Conservation (phyloP, 2,329 filamentous ascomycete species). For the Xylariaceae sp. region DNA sequence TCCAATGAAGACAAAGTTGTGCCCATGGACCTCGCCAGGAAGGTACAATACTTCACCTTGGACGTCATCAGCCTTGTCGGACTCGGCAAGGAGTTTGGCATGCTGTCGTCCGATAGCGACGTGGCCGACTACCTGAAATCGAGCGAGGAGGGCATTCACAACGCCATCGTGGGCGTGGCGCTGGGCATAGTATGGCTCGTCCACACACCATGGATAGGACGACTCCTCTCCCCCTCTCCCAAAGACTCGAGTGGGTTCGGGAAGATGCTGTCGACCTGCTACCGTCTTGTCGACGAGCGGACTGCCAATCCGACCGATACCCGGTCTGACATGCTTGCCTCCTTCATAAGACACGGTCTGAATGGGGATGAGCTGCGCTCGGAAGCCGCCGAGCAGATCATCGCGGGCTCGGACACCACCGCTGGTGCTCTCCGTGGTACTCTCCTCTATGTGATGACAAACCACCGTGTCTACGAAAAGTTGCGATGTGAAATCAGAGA, state of each 20-base stretch:
- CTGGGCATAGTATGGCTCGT: constrained; percentile 14
- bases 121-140: constrained; percentile 29
- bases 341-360: constrained; percentile 22
- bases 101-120: constrained; percentile 38
- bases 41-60: constrained; percentile 43
- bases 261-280: constrained; percentile 25
- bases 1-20: constrained; percentile 10
- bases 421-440: constrained; percentile 40
- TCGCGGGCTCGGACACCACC: constrained; percentile 51
- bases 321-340: constrained; percentile 23
- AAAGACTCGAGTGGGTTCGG: constrained; percentile 25
- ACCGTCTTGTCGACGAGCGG: constrained; percentile 11
- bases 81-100: constrained; percentile 42
- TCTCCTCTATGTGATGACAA: constrained; percentile 39
- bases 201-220: constrained; percentile 6
- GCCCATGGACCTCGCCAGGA: constrained; percentile 38
- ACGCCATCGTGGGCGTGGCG: constrained; percentile 25
- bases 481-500: constrained; percentile 32
- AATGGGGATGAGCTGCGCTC: constrained; percentile 19
- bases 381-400: constrained; percentile 30
- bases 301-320: constrained; percentile 2
- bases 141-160: constrained; percentile 11
- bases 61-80: constrained; percentile 46
- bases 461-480: constrained; percentile 32
- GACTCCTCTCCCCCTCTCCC: background rate